Base-by-base conservation (phyloP, 1,284 basidiomycete species). In the Fomitopsis pinicola region DNA sequence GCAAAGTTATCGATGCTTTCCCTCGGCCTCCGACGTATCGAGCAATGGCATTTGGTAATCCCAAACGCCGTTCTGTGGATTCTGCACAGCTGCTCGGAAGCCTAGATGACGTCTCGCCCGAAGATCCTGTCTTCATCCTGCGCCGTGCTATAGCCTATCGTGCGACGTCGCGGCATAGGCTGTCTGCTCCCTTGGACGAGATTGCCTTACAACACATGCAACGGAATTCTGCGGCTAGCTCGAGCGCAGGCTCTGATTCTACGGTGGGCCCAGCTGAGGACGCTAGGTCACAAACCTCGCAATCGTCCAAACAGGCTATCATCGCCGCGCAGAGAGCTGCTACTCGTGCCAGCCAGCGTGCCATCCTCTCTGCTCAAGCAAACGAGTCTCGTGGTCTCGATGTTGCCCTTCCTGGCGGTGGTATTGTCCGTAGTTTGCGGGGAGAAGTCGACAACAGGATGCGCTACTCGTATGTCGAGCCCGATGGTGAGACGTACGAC, bases 311-410 rank as follows among this genome's bases (percentile, higher is more conserved):
- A 46, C 91, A 92, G 67, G 94, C 97, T 67, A 90, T 97, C 69
- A 97, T 97, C 55, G 92, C 91, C n/a, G 93, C 93, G 4, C 95
- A 97, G 72, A 84, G 95, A 14, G 92, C 89, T 3, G 90, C 89
- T 0, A 88, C 85, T 4, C 82, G 92, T 28, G 95, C 93, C 5
- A 95, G 88, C 63, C 94, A 97, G 71, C 86, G 88, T 8, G 92
- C 94, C 0, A 88, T 97, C 46, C 80, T 97, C 9, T 91, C 91
- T 5, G 86, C 94, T 0, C 91, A 94, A 67, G 80, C 85, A 6
- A 97, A 98, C 72, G 84, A 88, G 2, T 82, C 89, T 19, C 85
- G 93, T 59, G 96, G 95, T 0, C 84, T 97, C 67, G 95, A 98
- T 68, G 85, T 98, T 15, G 75, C 93, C 4, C 78, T 97, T 7